phyloP scores from a whole-genome alignment of 768 basidiomycete genomes.

The Amanita exitialis region DNA sequence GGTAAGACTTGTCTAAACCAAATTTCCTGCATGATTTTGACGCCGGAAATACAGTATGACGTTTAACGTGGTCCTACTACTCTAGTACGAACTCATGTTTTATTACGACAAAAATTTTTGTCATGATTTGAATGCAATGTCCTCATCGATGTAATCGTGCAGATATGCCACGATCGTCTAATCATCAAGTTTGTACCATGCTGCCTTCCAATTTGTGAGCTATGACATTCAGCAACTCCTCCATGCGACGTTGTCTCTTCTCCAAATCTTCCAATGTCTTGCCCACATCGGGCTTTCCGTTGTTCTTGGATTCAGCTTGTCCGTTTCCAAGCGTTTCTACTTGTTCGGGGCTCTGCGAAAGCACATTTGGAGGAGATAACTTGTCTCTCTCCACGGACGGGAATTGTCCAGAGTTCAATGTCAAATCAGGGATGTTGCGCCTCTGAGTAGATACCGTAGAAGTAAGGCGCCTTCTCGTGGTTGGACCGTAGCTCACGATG shows the following conservation, averaged over 20 bases:
- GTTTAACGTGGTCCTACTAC: background rate
- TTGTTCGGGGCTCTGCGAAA: constrained; percentile 14
- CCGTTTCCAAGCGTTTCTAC: background rate
- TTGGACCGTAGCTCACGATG: constrained; percentile 34
- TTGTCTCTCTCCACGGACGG: background rate
- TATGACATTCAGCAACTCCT: constrained; percentile 29
- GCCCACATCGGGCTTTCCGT: background rate
- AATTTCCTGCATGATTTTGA: background rate
- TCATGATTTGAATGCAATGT: background rate
- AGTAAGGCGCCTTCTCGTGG: constrained; percentile 29
- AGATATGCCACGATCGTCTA: background rate
- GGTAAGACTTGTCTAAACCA: background rate
- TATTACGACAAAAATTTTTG: background rate
- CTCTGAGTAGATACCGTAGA: constrained; percentile 19
- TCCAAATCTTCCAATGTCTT: constrained; percentile 20
- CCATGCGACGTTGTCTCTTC: constrained; percentile 36
- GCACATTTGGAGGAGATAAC: constrained; percentile 1
- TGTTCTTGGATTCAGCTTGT: constrained; percentile 8
- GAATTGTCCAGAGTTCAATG: background rate
- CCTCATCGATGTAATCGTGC: background rate
- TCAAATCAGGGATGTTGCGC: constrained; percentile 10
- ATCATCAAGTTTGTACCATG: background rate
- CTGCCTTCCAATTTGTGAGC: constrained; percentile 15
- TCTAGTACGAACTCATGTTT: background rate
- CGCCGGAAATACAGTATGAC: background rate